Base-by-base conservation (phyloP, 2,329 filamentous ascomycete genomes). In the Rhexocercosporidium sp. region DNA sequence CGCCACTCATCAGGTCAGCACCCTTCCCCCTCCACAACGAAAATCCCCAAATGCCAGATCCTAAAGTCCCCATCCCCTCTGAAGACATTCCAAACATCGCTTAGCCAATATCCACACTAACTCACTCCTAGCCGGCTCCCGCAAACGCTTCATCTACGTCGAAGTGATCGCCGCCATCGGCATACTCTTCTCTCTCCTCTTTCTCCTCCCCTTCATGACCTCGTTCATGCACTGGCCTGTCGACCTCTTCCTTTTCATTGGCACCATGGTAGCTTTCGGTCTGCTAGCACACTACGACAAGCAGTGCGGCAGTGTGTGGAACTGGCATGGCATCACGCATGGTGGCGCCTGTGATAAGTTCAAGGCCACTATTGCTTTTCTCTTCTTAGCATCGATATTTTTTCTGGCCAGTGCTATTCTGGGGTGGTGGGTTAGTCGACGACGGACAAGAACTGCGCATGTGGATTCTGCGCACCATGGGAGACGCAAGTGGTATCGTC, bases 321-420 rank as follows among this genome's bases (percentile, higher is more conserved):
- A 94, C 76, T 97, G 92, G 39, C 96, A 83, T 74, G 96, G 93
- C 1, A 96, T 82, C 1, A 97, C 86, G 77, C 97, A 94, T 1
- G 94, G 89, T 70, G 79, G 84, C 54, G 77, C 78, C n/a, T 95
- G 92, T 78, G 83, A 86, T 66, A 85, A 88, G 73, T 92, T 87
- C 85, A 92, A 91, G 80, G 87, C 92, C 47, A 83, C 75, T 59
- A 62, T 75, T 5, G 74, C 74, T 0, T 76, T 76, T 49, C 12
- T 54, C 7, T 76, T 76, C 59, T 56, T 75, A 6, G 69, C 70
- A 9, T 60, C 66, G 1, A 66, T 74, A 8, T 73, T 75, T 62
- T 75, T 75, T 54, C 53, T 74, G 0, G 71, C 39, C 25, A 70
- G 67, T 56, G 71, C 67, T 20, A 25, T 74, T 31, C 65, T 75